Conservation (phyloP, 148 eudicot species). For the Drosera capensis region DNA sequence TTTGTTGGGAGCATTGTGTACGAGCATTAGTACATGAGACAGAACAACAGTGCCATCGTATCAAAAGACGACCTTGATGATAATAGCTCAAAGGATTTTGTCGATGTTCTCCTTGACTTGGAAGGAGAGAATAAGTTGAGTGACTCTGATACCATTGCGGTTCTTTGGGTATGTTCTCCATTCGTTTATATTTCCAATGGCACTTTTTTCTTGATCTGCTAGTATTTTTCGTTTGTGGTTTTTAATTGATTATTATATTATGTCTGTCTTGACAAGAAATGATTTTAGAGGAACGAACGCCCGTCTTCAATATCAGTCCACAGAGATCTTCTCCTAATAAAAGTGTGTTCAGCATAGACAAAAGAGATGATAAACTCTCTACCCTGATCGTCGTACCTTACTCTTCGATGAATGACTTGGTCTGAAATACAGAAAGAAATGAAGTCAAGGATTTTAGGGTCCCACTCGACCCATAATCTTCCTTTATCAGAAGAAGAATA, state of each 20-base stretch:
- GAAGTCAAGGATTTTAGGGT: too few relatives aligned
- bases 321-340: too few relatives aligned
- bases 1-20: constrained; percentile 53
- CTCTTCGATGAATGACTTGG: too few relatives aligned
- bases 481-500: too few relatives aligned
- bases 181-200: not conserved
- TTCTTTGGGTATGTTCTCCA: constrained; percentile 60
- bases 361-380: too few relatives aligned
- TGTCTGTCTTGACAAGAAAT: constrained; percentile 40
- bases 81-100: constrained; percentile 48
- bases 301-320: constrained; percentile 78
- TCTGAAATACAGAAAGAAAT: too few relatives aligned
- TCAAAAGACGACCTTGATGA: not conserved
- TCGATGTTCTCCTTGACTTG: constrained; percentile 75
- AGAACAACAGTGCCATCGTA: not conserved
- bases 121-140: constrained; percentile 44
- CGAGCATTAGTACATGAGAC: constrained; percentile 35
- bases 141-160: constrained; percentile 79
- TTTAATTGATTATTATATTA: not conserved
- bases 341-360: too few relatives aligned
- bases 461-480: too few relatives aligned
- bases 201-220: not conserved
- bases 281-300: constrained; percentile 95
- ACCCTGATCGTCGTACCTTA: too few relatives aligned
- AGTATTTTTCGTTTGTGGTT: too few relatives aligned